A percentile compares a stretch with the other conserved stretches of the same genome.
Evolutionary conservation across 2,329 filamentous ascomycete species (phyloP).

Genomic region (Metarhizium anisopliae): DNA sequence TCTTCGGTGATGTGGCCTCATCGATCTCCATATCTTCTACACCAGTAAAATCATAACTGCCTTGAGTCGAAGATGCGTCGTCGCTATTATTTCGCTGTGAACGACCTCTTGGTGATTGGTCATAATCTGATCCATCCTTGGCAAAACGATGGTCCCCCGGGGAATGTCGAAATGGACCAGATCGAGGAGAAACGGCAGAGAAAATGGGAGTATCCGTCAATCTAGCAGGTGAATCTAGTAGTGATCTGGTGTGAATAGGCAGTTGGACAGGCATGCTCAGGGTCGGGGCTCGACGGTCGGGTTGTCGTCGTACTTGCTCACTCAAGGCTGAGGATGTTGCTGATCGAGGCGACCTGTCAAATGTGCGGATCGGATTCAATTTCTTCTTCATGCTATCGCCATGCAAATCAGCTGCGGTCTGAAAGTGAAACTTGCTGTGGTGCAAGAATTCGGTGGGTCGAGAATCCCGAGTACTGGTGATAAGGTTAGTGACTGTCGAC

Average conservation of each 20-base stretch:
- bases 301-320: slow-evolving; percentile 28
- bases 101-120: slow-evolving; percentile 37
- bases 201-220: slow-evolving; percentile 37
- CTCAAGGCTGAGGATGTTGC: slow-evolving; percentile 32
- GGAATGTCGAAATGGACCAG: slow-evolving; percentile 31
- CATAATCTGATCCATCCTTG: slow-evolving; percentile 34
- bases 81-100: slow-evolving; percentile 44
- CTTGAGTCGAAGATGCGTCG: slow-evolving; percentile 36
- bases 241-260: slow-evolving; percentile 26
- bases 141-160: slow-evolving; percentile 34
- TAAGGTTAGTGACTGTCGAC: slow-evolving; percentile 4
- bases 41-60: slow-evolving; percentile 31
- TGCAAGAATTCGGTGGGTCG: slow-evolving; percentile 32
- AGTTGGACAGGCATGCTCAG: slow-evolving; percentile 36
- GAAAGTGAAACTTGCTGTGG: slow-evolving; percentile 40
- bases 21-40: slow-evolving; percentile 41
- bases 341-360: slow-evolving; percentile 38
- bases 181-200: slow-evolving; percentile 39
- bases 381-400: slow-evolving; percentile 45
- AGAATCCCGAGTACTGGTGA: slow-evolving; percentile 32
- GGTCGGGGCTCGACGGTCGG: slow-evolving; percentile 32
- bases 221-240: slow-evolving; percentile 21
- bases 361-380: slow-evolving; percentile 37
- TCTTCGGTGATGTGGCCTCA: slow-evolving; percentile 41
- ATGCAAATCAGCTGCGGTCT: slow-evolving; percentile 36